A percentile compares a stretch with the other conserved stretches of the same genome.
phyloP scores from a whole-genome alignment of 768 basidiomycete genomes.

The Favolaschia claudopus region DNA sequence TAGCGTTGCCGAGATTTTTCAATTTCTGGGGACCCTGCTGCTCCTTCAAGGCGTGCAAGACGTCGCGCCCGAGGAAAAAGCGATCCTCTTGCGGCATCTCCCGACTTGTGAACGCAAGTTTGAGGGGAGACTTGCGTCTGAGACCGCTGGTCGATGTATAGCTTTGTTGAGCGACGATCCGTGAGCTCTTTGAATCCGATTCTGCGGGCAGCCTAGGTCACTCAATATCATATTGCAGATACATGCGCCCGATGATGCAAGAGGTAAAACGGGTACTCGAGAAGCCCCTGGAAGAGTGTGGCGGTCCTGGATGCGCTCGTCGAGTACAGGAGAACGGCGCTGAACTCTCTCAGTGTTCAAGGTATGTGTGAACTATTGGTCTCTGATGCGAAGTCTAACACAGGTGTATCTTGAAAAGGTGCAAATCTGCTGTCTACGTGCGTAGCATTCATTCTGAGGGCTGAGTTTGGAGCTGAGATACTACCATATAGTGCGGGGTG shows the following conservation, averaged over 20 bases:
- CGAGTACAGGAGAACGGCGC: constrained; percentile 31
- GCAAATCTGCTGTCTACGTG: constrained; percentile 52
- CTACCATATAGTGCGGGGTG: constrained; percentile 39
- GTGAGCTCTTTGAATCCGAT: constrained; percentile 25
- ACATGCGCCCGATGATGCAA: constrained; percentile 36
- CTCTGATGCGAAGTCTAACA: not conserved
- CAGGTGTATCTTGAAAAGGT: constrained; percentile 36
- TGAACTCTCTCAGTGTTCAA: constrained; percentile 45
- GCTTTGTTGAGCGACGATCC: constrained; percentile 35
- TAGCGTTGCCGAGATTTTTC: constrained; percentile 43
- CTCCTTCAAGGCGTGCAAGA: constrained; percentile 43
- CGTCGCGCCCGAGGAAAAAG: constrained; percentile 41
- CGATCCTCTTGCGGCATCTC: constrained; percentile 42
- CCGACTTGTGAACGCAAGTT: constrained; percentile 39
- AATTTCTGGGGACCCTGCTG: constrained; percentile 50
- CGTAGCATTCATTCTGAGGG: constrained; percentile 28
- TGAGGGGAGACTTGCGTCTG: constrained; percentile 37
- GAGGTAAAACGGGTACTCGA: constrained; percentile 40
- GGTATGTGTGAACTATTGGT: constrained; percentile 40
- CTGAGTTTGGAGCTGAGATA: no score
- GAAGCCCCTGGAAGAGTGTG: constrained; percentile 39
- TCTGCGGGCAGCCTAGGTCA: not conserved
- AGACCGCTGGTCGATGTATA: constrained; percentile 46
- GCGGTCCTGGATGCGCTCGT: constrained; percentile 35
- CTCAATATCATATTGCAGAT: constrained; percentile 26